Percentiles rank a stretch among this genome's conserved stretches.
These are phyloP conservation scores for Asterophora lycoperdoides DNA, from an alignment of 768 basidiomycete species.

Conservation along the genomic window DNA sequence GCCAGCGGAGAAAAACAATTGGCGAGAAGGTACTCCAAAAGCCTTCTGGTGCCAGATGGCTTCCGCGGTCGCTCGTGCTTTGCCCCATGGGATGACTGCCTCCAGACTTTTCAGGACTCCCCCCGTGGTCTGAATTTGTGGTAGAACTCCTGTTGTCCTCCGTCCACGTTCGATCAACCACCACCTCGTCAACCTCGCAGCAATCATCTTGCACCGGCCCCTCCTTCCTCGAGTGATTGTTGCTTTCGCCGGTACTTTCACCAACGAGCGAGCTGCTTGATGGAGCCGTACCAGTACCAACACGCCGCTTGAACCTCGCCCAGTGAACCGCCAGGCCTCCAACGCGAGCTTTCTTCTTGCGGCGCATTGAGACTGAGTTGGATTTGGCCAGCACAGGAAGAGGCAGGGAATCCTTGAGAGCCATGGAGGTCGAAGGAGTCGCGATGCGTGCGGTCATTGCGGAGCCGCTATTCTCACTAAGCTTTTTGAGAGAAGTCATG, in stretches of 20 bases:
- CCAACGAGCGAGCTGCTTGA: constrained; percentile 51
- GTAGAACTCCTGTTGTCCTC: constrained; percentile 53
- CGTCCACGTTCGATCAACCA: constrained; percentile 70
- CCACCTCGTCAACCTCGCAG: constrained; percentile 60
- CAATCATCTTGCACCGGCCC: constrained; percentile 23
- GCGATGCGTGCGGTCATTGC: constrained; percentile 13
- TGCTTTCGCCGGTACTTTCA: constrained; percentile 43
- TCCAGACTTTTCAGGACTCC: constrained; percentile 46
- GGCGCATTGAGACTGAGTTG: constrained; percentile 20
- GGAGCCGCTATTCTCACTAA: constrained; percentile 11
- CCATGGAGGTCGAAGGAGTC: constrained; percentile 24
- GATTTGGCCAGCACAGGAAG: constrained; percentile 32
- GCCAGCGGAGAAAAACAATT: constrained; percentile 50
- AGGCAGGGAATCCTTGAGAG: constrained; percentile 33
- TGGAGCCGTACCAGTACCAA: constrained; percentile 53
- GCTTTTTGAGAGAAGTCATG: constrained; percentile 10
- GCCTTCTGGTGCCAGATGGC: constrained; percentile 32
- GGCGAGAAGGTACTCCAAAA: constrained; percentile 29
- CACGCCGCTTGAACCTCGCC: constrained; percentile 48
- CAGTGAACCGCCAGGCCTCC: constrained; percentile 38
- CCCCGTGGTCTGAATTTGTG: constrained; percentile 48
- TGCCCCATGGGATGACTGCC: constrained; percentile 32
- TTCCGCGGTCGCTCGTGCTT: constrained; percentile 31
- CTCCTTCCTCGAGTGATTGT: constrained; percentile 23
- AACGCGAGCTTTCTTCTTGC: constrained; percentile 36